Conservation (phyloP, 2,329 filamentous ascomycete species). For the Bimuria novae-zelandiae region DNA sequence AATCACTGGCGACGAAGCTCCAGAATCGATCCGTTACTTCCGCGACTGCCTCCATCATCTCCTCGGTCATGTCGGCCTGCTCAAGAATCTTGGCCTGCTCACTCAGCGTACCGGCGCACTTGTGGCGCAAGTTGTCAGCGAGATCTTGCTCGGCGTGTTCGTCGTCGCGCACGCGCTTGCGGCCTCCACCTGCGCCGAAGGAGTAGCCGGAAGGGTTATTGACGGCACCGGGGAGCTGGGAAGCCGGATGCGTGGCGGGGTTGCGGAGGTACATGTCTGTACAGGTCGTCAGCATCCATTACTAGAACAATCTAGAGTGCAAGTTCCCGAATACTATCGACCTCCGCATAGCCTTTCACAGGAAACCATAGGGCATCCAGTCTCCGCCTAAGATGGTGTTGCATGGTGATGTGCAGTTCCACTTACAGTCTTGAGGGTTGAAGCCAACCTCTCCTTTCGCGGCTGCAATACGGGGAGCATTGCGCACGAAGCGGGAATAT, state of each 20-base stretch:
- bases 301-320: background rate
- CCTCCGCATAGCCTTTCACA: no score
- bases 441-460: conserved; percentile 36
- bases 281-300: background rate
- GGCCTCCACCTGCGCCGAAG: conserved; percentile 14
- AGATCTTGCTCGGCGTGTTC: conserved; percentile 28
- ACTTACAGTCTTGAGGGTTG: conserved; percentile 33
- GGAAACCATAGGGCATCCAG: no score
- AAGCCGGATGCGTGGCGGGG: conserved; percentile 15
- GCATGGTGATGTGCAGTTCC: no score
- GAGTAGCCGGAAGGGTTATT: conserved; percentile 8
- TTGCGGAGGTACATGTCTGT: conserved; percentile 34
- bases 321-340: no score
- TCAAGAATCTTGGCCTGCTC: conserved; percentile 19
- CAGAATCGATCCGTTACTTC: conserved; percentile 38
- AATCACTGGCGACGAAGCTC: conserved; percentile 36
- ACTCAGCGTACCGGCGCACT: background rate
- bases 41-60: conserved; percentile 35
- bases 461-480: conserved; percentile 29
- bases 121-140: conserved; percentile 27
- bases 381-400: no score
- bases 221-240: background rate
- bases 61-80: conserved; percentile 23
- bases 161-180: conserved; percentile 28
- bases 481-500: conserved; percentile 46